Conservation (phyloP, 73 alveolate species). For the Tetrahymena malaccensis region DNA sequence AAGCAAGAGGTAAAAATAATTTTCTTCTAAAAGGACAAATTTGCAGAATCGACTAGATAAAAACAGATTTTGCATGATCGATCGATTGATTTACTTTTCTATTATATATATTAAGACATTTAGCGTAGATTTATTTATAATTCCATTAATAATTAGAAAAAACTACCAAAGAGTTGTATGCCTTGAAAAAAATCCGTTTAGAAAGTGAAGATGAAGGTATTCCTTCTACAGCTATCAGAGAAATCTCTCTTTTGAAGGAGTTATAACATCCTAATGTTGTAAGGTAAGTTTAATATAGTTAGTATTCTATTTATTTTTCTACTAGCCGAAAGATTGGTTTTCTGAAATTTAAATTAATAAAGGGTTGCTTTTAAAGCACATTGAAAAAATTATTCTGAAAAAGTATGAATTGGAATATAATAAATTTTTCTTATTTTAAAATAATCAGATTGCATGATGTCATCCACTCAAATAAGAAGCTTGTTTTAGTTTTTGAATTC, state of each 20-base stretch:
- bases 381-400: neutral
- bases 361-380: no score
- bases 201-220: constrained; percentile 95
- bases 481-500: constrained; percentile 67
- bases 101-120: neutral
- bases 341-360: neutral
- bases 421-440: neutral
- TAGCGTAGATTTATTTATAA: neutral
- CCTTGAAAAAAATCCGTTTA: constrained; percentile 81
- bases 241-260: constrained; percentile 82
- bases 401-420: neutral
- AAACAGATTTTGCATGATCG: neutral
- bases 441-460: constrained; percentile 53
- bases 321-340: neutral
- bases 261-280: constrained; percentile 93
- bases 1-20: constrained; percentile 47
- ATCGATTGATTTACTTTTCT: neutral
- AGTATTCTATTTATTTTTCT: neutral
- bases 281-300: constrained; percentile 28
- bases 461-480: constrained; percentile 62
- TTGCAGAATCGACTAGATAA: neutral
- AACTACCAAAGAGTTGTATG: constrained; percentile 69
- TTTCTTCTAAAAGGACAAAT: neutral
- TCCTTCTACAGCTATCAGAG: constrained; percentile 93
- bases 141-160: constrained; percentile 21